Evolutionary conservation across 2,329 filamentous ascomycete species (phyloP).

Genomic region (Eutypella sp.): DNA sequence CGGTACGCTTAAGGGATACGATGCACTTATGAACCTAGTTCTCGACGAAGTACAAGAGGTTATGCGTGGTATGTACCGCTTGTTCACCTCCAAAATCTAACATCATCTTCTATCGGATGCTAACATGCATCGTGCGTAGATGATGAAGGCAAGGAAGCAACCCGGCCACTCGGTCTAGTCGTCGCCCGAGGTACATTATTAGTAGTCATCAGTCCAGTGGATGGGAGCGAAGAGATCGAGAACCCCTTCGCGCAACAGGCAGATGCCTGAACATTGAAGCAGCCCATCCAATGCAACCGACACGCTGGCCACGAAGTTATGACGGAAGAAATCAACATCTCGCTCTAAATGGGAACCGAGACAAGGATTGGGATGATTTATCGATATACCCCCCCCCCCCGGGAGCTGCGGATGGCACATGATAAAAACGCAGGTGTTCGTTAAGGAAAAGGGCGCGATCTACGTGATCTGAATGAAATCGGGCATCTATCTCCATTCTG

Average conservation of each 20-base stretch:
- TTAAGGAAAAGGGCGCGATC: no score
- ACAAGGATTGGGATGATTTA: no score
- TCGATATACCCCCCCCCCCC: no score
- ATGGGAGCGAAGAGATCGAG: slow-evolving; percentile 91
- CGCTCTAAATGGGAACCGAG: no score
- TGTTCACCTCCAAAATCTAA: slow-evolving; percentile 1
- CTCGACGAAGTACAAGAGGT: slow-evolving; percentile 90
- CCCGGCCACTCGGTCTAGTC: slow-evolving; percentile 75
- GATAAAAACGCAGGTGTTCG: no score
- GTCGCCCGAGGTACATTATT: slow-evolving; percentile 90
- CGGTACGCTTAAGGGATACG: slow-evolving; percentile 89
- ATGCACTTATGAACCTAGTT: slow-evolving; percentile 96
- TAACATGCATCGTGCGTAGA: slow-evolving; percentile 47
- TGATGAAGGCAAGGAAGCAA: slow-evolving; percentile 84
- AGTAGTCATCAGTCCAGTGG: slow-evolving; percentile 85
- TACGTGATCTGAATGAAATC: no score
- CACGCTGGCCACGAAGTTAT: no score
- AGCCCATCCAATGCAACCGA: no score
- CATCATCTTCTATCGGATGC: slow-evolving; percentile 1
- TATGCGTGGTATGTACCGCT: slow-evolving; percentile 63
- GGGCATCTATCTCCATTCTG: no score
- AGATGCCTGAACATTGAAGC: slow-evolving; percentile 41
- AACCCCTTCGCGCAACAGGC: slow-evolving; percentile 84
- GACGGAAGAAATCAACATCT: no score
- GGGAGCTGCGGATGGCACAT: no score